phyloP scores from a whole-genome alignment of 2,329 filamentous ascomycete genomes.

The Hyphodiscus sp. region DNA sequence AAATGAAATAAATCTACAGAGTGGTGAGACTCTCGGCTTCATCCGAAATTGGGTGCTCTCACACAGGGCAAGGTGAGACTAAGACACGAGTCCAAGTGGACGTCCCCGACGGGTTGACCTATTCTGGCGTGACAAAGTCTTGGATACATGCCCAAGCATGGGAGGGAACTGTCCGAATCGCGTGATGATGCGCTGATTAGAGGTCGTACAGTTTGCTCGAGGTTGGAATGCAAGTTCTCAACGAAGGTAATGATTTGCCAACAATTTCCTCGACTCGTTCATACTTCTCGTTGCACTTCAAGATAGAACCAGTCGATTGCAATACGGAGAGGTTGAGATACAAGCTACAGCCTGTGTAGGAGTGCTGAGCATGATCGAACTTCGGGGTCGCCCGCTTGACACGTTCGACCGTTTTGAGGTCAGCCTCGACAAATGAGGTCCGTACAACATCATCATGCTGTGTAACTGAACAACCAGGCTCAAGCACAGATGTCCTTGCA shows the following conservation, averaged over 20 bases:
- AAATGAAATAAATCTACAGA: neutral
- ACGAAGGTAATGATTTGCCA: neutral
- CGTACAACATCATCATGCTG: too few species aligned
- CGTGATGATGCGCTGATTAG: neutral
- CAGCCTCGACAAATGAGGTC: too few species aligned
- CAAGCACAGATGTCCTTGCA: too few species aligned
- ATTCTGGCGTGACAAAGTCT: neutral
- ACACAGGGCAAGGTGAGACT: neutral
- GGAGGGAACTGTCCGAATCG: neutral
- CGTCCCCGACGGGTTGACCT: neutral
- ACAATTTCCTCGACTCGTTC: neutral
- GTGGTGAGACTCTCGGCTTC: neutral
- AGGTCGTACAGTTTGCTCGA: neutral
- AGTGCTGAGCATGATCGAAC: too few species aligned
- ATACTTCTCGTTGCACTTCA: neutral
- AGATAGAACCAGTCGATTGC: too few species aligned
- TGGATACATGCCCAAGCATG: neutral
- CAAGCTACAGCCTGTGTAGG: too few species aligned
- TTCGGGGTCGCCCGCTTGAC: too few species aligned
- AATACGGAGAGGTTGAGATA: too few species aligned
- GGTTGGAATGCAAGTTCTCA: neutral
- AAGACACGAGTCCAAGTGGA: neutral
- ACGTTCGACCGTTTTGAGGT: too few species aligned
- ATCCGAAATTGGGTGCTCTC: neutral
- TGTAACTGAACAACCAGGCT: too few species aligned